These are phyloP conservation scores for Cyberlindnera subsufficiens DNA, from an alignment of 805 yeast species.

Conservation along the genomic window DNA sequence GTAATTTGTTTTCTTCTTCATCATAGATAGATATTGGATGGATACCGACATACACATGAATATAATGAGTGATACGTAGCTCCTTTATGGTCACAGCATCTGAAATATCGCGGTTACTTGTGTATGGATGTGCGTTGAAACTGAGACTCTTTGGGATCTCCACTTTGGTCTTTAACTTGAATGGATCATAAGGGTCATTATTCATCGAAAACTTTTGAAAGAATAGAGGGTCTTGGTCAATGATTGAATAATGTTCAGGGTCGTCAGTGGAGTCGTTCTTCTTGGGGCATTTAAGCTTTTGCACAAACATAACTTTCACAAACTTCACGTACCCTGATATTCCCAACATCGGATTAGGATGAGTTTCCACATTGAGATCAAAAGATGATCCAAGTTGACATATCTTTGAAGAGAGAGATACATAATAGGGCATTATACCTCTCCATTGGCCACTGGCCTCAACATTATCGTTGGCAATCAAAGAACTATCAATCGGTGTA, in stretches of 20 bases:
- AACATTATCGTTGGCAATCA: slow-evolving; percentile 6
- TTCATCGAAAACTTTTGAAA: not conserved
- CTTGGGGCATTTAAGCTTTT: slow-evolving; percentile 13
- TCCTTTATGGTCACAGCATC: not conserved
- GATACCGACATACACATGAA: slow-evolving; percentile 8
- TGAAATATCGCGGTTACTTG: slow-evolving; percentile 7
- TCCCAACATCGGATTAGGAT: not conserved
- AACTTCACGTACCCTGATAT: slow-evolving; percentile 6
- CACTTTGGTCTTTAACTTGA: slow-evolving; percentile 5
- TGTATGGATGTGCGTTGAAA: slow-evolving; percentile 12
- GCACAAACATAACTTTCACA: slow-evolving; percentile 10
- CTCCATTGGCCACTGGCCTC: slow-evolving; percentile 15
- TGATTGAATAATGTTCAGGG: not conserved
- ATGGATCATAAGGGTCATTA: slow-evolving; percentile 6
- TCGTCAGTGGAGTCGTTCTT: not conserved
- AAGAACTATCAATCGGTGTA: slow-evolving; percentile 12
- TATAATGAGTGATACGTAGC: slow-evolving; percentile 10
- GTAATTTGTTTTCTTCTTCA: too few relatives aligned
- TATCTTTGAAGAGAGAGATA: slow-evolving; percentile 13
- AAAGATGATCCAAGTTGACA: slow-evolving; percentile 10
- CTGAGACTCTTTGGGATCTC: slow-evolving; percentile 7
- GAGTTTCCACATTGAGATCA: slow-evolving; percentile 6
- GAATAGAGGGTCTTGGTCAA: not conserved
- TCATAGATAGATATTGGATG: not conserved
- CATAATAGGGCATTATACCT: slow-evolving; percentile 10